Conservation (phyloP, 345 rosid genomes). For the Kernera saxatilis region DNA sequence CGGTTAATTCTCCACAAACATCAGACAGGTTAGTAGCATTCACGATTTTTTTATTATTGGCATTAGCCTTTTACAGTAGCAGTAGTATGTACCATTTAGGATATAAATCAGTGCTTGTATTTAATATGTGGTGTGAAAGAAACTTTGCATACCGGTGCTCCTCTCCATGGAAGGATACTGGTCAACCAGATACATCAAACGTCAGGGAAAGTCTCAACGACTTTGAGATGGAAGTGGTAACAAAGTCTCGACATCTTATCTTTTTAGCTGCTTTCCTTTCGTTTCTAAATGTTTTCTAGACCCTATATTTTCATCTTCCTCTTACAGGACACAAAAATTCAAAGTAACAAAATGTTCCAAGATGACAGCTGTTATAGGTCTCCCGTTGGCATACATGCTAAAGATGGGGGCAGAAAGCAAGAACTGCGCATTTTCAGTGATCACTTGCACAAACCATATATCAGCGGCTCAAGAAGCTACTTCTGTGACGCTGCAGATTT, state of each 20-base stretch:
- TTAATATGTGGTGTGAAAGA: slow-evolving; percentile 14
- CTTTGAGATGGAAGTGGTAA: slow-evolving; percentile 52
- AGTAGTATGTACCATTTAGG: slow-evolving; percentile 1
- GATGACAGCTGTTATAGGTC: slow-evolving; percentile 30
- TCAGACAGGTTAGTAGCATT: slow-evolving; percentile 43
- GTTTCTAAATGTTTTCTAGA: not conserved
- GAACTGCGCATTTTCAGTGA: slow-evolving; percentile 27
- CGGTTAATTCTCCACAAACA: slow-evolving; percentile 51
- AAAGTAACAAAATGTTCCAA: slow-evolving; percentile 37
- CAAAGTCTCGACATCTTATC: slow-evolving; percentile 3
- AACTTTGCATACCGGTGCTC: slow-evolving; percentile 20
- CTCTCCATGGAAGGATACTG: slow-evolving; percentile 39
- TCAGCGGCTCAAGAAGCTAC: slow-evolving; percentile 31
- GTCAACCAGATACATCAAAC: slow-evolving; percentile 31
- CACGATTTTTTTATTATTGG: not conserved
- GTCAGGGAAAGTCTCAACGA: slow-evolving; percentile 30
- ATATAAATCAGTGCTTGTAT: slow-evolving; percentile 5
- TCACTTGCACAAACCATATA: slow-evolving; percentile 26
- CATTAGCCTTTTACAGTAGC: not conserved
- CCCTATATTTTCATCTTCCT: not conserved
- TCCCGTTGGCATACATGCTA: slow-evolving; percentile 29
- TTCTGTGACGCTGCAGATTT: slow-evolving; percentile 22
- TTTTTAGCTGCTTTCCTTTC: slow-evolving; percentile 5
- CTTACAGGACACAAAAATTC: slow-evolving; percentile 50
- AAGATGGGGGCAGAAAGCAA: slow-evolving; percentile 24